These are phyloP conservation scores for Westerdykella ornata DNA, from an alignment of 2,329 filamentous ascomycete genomes.

Conservation along the genomic window DNA sequence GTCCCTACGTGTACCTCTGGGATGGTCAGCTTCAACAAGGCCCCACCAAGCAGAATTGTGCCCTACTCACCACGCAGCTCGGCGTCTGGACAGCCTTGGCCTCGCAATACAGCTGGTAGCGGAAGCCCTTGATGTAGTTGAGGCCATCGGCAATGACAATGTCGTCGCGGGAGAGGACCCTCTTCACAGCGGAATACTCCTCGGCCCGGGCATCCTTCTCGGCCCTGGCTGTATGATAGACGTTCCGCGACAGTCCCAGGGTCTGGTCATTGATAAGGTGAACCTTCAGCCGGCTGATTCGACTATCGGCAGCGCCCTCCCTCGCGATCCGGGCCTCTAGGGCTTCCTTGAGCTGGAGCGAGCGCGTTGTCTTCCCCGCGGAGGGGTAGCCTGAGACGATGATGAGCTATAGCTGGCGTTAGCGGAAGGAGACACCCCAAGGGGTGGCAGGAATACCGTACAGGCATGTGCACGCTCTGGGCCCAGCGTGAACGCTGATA, in stretches of 20 bases:
- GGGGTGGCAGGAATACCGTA: background rate
- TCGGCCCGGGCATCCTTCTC: conserved; percentile 78
- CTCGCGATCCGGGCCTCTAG: conserved; percentile 54
- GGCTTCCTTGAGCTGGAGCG: conserved; percentile 58
- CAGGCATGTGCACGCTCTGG: background rate
- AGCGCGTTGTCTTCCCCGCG: conserved; percentile 57
- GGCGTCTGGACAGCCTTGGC: conserved; percentile 71
- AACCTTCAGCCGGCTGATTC: conserved; percentile 53
- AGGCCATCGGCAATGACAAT: conserved; percentile 73
- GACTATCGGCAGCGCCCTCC: conserved; percentile 40
- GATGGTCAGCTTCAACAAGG: conserved; percentile 27
- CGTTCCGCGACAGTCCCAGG: conserved; percentile 61
- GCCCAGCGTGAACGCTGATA: background rate
- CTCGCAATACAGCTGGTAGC: conserved; percentile 81
- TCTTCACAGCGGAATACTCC: conserved; percentile 71
- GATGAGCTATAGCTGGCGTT: conserved; percentile 46
- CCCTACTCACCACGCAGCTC: conserved; percentile 58
- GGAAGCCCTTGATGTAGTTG: conserved; percentile 87
- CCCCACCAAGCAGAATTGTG: background rate
- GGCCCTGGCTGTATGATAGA: conserved; percentile 69
- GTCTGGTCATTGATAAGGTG: conserved; percentile 69
- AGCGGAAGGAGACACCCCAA: conserved; percentile 7
- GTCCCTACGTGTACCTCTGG: conserved; percentile 53
- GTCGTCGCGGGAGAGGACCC: conserved; percentile 62
- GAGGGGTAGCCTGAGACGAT: conserved; percentile 58